Evolutionary conservation across 495 filamentous ascomycete genomes (phyloP).

Genomic region (Entonaema liquescens): DNA sequence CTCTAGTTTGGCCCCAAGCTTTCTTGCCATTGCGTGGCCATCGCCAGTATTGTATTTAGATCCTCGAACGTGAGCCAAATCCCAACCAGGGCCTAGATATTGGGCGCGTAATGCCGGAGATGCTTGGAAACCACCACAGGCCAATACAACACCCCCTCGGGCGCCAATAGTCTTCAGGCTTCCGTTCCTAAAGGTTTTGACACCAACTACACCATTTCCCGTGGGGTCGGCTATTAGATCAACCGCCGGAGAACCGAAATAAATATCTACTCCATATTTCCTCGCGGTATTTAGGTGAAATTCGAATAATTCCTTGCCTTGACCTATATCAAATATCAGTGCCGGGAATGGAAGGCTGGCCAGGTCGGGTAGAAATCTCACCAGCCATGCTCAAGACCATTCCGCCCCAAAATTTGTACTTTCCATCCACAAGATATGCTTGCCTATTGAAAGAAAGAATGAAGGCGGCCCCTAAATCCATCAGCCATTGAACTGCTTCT

Average conservation of each 20-base stretch:
- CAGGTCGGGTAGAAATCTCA: slow-evolving; percentile 38
- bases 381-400: slow-evolving; percentile 64
- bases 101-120: slow-evolving; percentile 62
- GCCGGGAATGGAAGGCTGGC: background rate
- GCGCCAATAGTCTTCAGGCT: slow-evolving; percentile 46
- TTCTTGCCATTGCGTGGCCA: slow-evolving; percentile 58
- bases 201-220: slow-evolving; percentile 50
- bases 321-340: slow-evolving; percentile 19
- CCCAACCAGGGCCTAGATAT: slow-evolving; percentile 70
- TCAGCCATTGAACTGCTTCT: slow-evolving; percentile 63
- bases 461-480: slow-evolving; percentile 60
- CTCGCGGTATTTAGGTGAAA: slow-evolving; percentile 56
- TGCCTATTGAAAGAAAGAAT: slow-evolving; percentile 69
- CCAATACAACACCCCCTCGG: slow-evolving; percentile 58
- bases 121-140: slow-evolving; percentile 69
- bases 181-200: slow-evolving; percentile 46
- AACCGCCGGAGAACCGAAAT: slow-evolving; percentile 55
- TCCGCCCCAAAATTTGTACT: slow-evolving; percentile 70
- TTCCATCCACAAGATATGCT: slow-evolving; percentile 63
- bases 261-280: slow-evolving; percentile 52
- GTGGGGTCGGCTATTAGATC: slow-evolving; percentile 49
- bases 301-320: slow-evolving; percentile 64
- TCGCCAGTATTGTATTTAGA: slow-evolving; percentile 70
- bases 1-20: slow-evolving; percentile 56
- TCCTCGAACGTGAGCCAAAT: slow-evolving; percentile 65